These are phyloP conservation scores for Phytophthora macrochlamydospora DNA, from an alignment of 352 stramenopile genomes.

Conservation along the genomic window DNA sequence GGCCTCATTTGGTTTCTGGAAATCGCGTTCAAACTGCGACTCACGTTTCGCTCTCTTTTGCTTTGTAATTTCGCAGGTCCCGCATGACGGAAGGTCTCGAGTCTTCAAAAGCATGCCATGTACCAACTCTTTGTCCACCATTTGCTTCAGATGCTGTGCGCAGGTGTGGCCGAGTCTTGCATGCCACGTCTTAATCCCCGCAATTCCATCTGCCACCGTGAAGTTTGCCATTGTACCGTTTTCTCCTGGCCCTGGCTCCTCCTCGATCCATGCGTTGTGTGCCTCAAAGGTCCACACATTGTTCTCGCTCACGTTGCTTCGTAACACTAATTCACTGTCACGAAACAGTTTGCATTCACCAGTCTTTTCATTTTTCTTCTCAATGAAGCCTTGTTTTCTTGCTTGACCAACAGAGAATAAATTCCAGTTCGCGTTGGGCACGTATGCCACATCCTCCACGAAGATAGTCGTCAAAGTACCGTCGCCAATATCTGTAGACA, in stretches of 20 bases:
- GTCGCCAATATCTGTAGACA: constrained; percentile 3
- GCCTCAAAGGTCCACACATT: constrained; percentile 11
- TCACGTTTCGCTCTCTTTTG: neutral
- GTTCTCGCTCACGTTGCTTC: neutral
- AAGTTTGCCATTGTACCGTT: neutral
- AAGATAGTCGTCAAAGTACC: constrained; percentile 7
- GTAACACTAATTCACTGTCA: neutral
- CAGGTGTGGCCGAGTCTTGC: constrained; percentile 6
- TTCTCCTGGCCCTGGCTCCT: neutral
- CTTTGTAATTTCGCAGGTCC: constrained; percentile 1
- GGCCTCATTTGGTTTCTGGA: neutral
- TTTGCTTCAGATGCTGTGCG: constrained; percentile 5
- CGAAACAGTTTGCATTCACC: constrained; percentile 4
- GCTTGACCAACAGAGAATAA: constrained; percentile 10
- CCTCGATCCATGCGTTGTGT: constrained; percentile 6
- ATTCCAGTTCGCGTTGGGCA: constrained; percentile 6
- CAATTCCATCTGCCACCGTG: constrained; percentile 2
- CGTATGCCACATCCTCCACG: constrained; percentile 5
- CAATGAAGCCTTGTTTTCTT: constrained; percentile 9
- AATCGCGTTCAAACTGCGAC: neutral
- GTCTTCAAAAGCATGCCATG: constrained; percentile 2
- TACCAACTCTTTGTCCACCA: constrained; percentile 7
- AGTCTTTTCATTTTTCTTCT: constrained; percentile 1
- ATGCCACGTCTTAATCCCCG: constrained; percentile 3
- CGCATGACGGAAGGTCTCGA: constrained; percentile 6